Percentiles rank a stretch among this genome's conserved stretches.
Conservation (phyloP, 2,329 filamentous ascomycete genomes). For the Arthrobotrys megalospora region DNA sequence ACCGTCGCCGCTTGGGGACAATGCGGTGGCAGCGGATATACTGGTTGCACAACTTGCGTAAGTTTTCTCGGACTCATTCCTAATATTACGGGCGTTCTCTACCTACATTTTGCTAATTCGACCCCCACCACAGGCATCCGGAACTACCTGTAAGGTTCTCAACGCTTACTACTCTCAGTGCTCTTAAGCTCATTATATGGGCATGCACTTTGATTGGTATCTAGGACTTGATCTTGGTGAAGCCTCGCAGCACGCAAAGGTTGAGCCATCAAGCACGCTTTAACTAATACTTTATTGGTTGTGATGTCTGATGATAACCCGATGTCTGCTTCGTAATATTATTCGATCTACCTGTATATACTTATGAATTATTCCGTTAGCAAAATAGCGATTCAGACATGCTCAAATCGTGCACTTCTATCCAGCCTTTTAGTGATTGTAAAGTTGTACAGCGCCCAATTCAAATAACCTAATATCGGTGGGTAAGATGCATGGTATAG, state of each 20-base stretch:
- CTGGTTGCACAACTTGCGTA: constrained; percentile 55
- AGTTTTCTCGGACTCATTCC: neutral
- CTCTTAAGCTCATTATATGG: constrained; percentile 7
- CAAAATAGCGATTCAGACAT: neutral
- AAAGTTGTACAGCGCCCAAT: neutral
- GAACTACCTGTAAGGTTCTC: constrained; percentile 42
- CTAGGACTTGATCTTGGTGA: neutral
- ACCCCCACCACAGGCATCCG: constrained; percentile 26
- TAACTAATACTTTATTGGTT: neutral
- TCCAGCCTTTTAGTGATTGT: neutral
- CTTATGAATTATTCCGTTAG: neutral
- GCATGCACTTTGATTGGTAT: neutral
- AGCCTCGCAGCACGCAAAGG: neutral
- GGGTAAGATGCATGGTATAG: no score
- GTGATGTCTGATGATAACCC: neutral
- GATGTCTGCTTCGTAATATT: constrained; percentile 6
- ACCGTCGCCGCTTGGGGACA: constrained; percentile 44
- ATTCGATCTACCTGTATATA: constrained; percentile 4
- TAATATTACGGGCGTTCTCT: neutral
- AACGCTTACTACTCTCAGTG: constrained; percentile 57
- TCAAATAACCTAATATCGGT: no score
- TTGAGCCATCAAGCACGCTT: neutral
- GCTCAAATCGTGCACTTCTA: neutral
- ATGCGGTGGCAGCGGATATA: constrained; percentile 49
- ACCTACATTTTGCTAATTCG: neutral